Base-by-base conservation (phyloP, 305 asterid genomes). In the Salvia sclarea region DNA sequence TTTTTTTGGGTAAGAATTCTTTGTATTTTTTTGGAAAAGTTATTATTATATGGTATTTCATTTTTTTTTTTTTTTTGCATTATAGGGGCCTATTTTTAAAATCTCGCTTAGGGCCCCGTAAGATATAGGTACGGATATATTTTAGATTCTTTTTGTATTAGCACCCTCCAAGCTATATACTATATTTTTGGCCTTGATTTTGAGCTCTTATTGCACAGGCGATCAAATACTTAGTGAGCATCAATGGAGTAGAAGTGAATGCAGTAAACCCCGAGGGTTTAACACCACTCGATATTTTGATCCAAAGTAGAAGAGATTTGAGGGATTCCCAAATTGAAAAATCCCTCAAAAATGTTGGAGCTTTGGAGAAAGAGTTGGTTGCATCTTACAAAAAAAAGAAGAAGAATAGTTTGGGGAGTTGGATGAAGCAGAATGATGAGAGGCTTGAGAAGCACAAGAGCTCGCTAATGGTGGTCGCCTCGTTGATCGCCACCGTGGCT, bases 391-490 rank as follows among this genome's bases (percentile, higher is more conserved):
- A 25, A 25, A 21, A 10, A 20, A 3, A 14, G 1, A 14, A 4
- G 1, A 30, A 31, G 4, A 14, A 40, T 2, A 40, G 25, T 0
- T 0, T 3, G 16, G 2, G 9, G 7, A 2, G 62, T 30, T 30
- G 5, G 33, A 3, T 7, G 9, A 24, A 16, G 14, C 25, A 24
- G 10, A 24, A 14, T 4, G 9, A 0, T 0, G 38, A 54, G 3
- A 72, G 81, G 81, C 44, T 68, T 0, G 78, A 72, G 18, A 40
- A 33, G 14, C 48, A 55, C 43, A 48, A 17, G 11, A 33, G 30
- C 2, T 16, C 75, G 0, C 18, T 77, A 21, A 77, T 77, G 81
- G 68, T 77, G 2, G 78, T 77, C 72, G 78, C 81, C 14, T 53
- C 75, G 1, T 47, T 76, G 8, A 67, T 72, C 0, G 78, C 81